Evolutionary conservation across 495 filamentous ascomycete genomes (phyloP), one percentile per base, ranked within the genome.

Genomic region (Tuber magnatum): DNA sequence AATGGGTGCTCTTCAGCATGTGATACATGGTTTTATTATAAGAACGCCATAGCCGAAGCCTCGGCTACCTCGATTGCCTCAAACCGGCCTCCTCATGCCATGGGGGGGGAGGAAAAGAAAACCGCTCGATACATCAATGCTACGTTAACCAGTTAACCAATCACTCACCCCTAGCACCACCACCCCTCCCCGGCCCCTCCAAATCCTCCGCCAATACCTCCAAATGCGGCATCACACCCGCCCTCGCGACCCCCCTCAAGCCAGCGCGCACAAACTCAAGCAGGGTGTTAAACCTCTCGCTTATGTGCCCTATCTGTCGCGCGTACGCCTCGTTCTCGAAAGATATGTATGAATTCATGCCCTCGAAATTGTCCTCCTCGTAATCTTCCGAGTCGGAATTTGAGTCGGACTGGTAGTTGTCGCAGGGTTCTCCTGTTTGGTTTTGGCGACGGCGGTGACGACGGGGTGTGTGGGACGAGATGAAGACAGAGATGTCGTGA

Each of bases 181-280:
- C 72, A 70, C 71, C 79, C 79, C 75, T 78, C 41, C 81, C 80
- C 41, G 74, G 46, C 0, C 80, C 83, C 82, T 89, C 88, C 44
- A 90, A 78, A 83, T 87, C 89, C 82, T 90, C 88, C 16, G 87
- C 89, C 77, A 90, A 74, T 32, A 86, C 83, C 81, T 90, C 89
- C 86, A 89, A 88, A 78, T 87, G 88, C 40, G 82, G 84, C 56
- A 88, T 87, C 35, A 86, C 84, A 32, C 88, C 88, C 41, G 88
- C 89, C 80, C 89, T 84, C n/a, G 88, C 87, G 68, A 89, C 88
- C 1, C 88, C 87, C 48, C 86, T 85, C 48, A 90, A 77, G 0
- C 87, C 89, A 18, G 84, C 85, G 24, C 83, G 83, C n/a, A 90
- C 84, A 78, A 90, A 90, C 20, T 85, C 82, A 68, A 88, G 43